Percentiles rank a stretch among this genome's conserved stretches.
Evolutionary conservation across 2,329 filamentous ascomycete species (phyloP).

Genomic region (Fusarium nelsonii): DNA sequence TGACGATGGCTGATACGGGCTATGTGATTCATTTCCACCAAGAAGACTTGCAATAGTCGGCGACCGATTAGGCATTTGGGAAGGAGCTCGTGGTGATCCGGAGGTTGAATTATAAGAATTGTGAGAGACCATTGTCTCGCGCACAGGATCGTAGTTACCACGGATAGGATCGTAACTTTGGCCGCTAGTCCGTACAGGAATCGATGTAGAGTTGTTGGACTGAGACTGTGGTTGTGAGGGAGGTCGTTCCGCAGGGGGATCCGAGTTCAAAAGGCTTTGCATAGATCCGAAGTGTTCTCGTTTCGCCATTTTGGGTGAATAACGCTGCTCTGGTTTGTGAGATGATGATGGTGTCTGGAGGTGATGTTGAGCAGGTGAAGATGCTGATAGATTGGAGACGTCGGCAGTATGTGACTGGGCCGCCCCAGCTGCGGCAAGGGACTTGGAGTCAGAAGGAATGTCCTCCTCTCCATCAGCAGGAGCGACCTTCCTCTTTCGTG

Average conservation of each 20-base stretch:
- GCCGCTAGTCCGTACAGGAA: constrained; percentile 73
- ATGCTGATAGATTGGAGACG: constrained; percentile 43
- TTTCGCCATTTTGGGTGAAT: constrained; percentile 62
- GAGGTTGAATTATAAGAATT: constrained; percentile 61
- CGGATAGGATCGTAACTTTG: constrained; percentile 93
- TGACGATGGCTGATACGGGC: constrained; percentile 44
- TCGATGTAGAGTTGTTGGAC: constrained; percentile 58
- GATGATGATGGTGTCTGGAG: constrained; percentile 45
- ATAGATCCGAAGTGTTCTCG: constrained; percentile 66
- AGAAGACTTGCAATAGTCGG: constrained; percentile 93
- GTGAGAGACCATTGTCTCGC: constrained; percentile 70
- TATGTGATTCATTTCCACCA: constrained; percentile 54
- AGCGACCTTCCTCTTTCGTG: constrained; percentile 67
- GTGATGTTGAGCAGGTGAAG: constrained; percentile 49
- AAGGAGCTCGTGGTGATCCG: constrained; percentile 62
- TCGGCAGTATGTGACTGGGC: constrained; percentile 44
- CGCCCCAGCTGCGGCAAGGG: constrained; percentile 50
- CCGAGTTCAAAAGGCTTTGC: constrained; percentile 68
- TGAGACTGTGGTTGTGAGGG: constrained; percentile 41
- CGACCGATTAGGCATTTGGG: constrained; percentile 63
- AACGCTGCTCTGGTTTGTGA: constrained; percentile 50
- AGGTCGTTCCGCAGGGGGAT: constrained; percentile 49
- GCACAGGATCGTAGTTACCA: constrained; percentile 75
- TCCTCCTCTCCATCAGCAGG: constrained; percentile 56
- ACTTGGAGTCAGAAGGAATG: constrained; percentile 52